Percentiles rank a stretch among this genome's conserved stretches.
Evolutionary conservation across 1,139 yeast species (phyloP).

Genomic region (Groenewaldozyma sp.): DNA sequence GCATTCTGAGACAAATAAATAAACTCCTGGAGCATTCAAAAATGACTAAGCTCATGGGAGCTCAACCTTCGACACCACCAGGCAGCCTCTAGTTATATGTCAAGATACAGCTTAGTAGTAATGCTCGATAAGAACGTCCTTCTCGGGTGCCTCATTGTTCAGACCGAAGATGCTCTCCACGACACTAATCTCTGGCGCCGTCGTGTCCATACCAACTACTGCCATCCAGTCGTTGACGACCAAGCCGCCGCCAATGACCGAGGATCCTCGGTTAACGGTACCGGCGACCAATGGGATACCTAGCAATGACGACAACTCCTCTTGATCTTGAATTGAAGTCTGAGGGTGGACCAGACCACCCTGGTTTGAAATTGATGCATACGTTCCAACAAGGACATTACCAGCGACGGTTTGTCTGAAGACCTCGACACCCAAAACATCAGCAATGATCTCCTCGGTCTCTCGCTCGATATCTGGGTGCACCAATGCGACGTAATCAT

Average conservation of each 20-base stretch:
- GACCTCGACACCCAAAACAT: slow-evolving; percentile 97
- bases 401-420: slow-evolving; percentile 99
- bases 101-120: slow-evolving; percentile 27
- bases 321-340: slow-evolving; percentile 95
- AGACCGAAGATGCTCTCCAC: slow-evolving; percentile 80
- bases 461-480: slow-evolving; percentile 99
- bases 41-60: not conserved
- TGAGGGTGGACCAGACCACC: slow-evolving; percentile 99
- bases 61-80: not conserved
- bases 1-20: too few species aligned
- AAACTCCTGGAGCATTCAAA: not conserved
- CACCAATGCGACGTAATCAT: slow-evolving; percentile 96
- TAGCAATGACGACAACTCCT: slow-evolving; percentile 86
- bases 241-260: slow-evolving; percentile 98
- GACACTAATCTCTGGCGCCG: slow-evolving; percentile 97
- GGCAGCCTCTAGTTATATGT: not conserved
- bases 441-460: slow-evolving; percentile 97
- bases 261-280: slow-evolving; percentile 94
- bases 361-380: slow-evolving; percentile 89
- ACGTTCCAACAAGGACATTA: slow-evolving; percentile 93
- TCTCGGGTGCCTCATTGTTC: slow-evolving; percentile 33
- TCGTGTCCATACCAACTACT: slow-evolving; percentile 92
- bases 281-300: slow-evolving; percentile 99
- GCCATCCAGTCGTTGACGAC: slow-evolving; percentile 98
- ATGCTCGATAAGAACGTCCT: slow-evolving; percentile 34